Evolutionary conservation across 2,329 filamentous ascomycete species (phyloP), one percentile per base, ranked within the genome.

Genomic region (Trichoderma breve): DNA sequence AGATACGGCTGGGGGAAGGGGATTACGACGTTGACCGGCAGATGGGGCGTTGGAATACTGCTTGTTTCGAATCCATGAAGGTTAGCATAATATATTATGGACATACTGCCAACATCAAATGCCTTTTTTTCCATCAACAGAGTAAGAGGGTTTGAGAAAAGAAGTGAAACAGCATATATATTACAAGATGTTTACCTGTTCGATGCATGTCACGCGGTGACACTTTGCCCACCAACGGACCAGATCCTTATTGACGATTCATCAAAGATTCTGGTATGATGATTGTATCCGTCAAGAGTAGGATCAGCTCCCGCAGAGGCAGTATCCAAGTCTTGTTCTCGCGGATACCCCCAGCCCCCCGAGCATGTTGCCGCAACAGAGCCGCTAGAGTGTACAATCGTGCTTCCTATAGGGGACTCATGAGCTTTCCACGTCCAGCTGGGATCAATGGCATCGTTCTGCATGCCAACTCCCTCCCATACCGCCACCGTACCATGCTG

Each of bases 291-390:
- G 6, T 67, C 64, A 15, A n/a, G 4, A 18, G 43, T 28, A 4
- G 55, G 47, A 5, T 58, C n/a, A 30, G 26, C 47, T 11, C 66
- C 69, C 34, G 64, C 51, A 4, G 53, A 57, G 3, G 39, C 34
- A 76, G 74, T n/a, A 72, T 34, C 68, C 24, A 57, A 6, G 11
- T 57, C 39, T 8, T 36, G 11, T 15, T 70, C 66, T 11, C 36
- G 66, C 30, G 76, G 73, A 36, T 80, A 81, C 18, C 80, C 80
- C 87, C 87, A 89, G 2, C 85, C 84, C 2, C 88, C 88, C 0
- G 87, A 86, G 75, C 87, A 89, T 0, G 87, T 89, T 24, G 85
- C 88, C 18, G 85, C 79, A 1, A 89, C 88, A 0, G 87, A 86
- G 3, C 88, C 88, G 73, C 86, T 86, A 4, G 80, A 78, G 75